phyloP scores from a whole-genome alignment of 768 basidiomycete species.

The Boletus subparvulus region DNA sequence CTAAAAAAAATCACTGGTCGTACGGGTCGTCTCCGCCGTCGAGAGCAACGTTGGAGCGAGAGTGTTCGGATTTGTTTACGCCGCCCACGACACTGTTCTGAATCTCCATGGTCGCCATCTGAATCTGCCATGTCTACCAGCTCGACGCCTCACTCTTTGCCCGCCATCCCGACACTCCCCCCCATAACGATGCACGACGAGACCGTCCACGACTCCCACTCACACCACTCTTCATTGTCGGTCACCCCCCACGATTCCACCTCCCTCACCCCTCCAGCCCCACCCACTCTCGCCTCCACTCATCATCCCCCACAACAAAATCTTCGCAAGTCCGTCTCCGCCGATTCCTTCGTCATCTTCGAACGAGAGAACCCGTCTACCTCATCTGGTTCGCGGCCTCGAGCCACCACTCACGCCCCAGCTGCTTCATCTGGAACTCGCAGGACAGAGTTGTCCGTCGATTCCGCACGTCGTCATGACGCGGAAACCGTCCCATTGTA shows the following conservation, averaged over 20 bases:
- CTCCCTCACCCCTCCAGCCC: conserved; percentile 37
- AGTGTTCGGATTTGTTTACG: neutral
- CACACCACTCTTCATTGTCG: conserved; percentile 31
- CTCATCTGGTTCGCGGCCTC: conserved; percentile 35
- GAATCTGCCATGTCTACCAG: conserved; percentile 21
- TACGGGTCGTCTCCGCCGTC: conserved; percentile 8
- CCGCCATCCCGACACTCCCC: conserved; percentile 43
- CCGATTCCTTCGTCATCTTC: conserved; percentile 67
- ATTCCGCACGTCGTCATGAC: conserved; percentile 27
- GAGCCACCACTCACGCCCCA: conserved; percentile 38
- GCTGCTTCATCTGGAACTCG: conserved; percentile 35
- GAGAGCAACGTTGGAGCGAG: conserved; percentile 1
- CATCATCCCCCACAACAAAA: conserved; percentile 28
- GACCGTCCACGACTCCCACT: conserved; percentile 24
- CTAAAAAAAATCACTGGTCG: conserved; percentile 8
- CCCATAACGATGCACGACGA: conserved; percentile 44
- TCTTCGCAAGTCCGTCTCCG: conserved; percentile 74
- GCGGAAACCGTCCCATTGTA: conserved; percentile 33
- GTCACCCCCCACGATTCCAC: conserved; percentile 41
- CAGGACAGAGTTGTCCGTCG: conserved; percentile 27
- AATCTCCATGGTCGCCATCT: conserved; percentile 14
- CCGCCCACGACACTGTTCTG: neutral
- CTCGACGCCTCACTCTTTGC: conserved; percentile 28
- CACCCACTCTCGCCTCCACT: conserved; percentile 11
- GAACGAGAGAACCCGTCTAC: conserved; percentile 37